Evolutionary conservation across 768 basidiomycete genomes (phyloP), one percentile per base, ranked within the genome.

Genomic region (Asterophora parasitica): DNA sequence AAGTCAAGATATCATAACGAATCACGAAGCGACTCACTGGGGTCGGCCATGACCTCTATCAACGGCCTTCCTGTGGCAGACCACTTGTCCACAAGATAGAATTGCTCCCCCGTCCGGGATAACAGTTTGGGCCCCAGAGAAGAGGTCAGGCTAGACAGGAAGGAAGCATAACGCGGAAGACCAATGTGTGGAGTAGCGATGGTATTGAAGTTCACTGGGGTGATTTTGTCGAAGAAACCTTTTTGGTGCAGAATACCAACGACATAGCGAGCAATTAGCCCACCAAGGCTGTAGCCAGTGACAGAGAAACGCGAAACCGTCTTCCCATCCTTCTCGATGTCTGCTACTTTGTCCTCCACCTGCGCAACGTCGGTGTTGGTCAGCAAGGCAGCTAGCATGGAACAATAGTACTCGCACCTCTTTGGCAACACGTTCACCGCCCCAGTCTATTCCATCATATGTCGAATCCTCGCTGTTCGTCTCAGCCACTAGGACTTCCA

Each of bases 391-490:
- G 23, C 26, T 30, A 4, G 19, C 47, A n/a, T 28, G 32, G 27
- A 37, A 34, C 16, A 7, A 15, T 12, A 26, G 19, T 16, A 32
- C 8, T 57, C 71, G 30, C 42, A 88, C 89, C 79, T 93, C 91
- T 51, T 82, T 69, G 3, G 88, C 80, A 30, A 92, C 80, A 27
- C 91, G 73, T 65, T 91, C 87, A 31, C 81, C 85, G 49, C 88
- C 83, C 79, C 87, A 87, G 59, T 92, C 89, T 17, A 92, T 78
- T 1, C 89, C 88, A 54, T 92, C 89, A 55, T 90, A 91, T 1
- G 87, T 89, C 8, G 74, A 75, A 23, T 81, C 76, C 26, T 80
- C 80, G 13, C 69, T 60, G 60, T 89, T 87, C 2, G 83, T 77
- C 56, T 86, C 68, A 2, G 88, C 77, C 0, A 80, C 60, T n/a